Conservation (phyloP, 225 moss, liverwort and hornwort genomes). For the Antitrichia curtipendula region DNA sequence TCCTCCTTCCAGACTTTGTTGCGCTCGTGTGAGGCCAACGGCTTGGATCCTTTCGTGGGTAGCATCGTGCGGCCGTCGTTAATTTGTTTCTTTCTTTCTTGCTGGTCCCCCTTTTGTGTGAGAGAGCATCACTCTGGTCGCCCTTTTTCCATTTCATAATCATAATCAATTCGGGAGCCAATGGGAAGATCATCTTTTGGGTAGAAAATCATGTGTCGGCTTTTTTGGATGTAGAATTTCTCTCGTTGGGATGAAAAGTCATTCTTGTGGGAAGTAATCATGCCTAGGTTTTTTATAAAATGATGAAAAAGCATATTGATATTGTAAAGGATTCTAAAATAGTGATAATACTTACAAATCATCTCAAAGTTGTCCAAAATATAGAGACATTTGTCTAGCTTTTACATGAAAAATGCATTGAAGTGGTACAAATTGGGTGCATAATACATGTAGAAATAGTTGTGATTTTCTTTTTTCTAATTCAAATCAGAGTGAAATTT, state of each 20-base stretch:
- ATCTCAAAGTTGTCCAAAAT: too few species aligned
- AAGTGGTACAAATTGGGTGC: not conserved
- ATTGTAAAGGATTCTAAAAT: too few species aligned
- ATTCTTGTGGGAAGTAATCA: not conserved
- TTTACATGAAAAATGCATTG: not conserved
- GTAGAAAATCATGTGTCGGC: not conserved
- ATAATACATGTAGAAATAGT: not conserved
- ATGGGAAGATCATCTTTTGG: not conserved
- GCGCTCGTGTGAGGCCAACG: not conserved
- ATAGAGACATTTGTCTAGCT: not conserved
- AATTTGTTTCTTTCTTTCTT: not conserved
- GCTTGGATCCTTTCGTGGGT: not conserved
- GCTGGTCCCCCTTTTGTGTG: not conserved
- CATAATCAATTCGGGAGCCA: not conserved
- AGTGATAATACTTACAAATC: too few species aligned
- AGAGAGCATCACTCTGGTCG: not conserved
- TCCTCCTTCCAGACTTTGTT: not conserved
- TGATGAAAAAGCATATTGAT: fast-evolving
- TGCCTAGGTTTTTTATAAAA: too few species aligned
- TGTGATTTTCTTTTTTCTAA: not conserved
- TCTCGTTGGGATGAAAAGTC: not conserved
- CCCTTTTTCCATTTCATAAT: not conserved
- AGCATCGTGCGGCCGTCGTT: not conserved
- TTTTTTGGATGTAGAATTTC: not conserved
- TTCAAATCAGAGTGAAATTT: not conserved